Base-by-base conservation (phyloP, 2,329 filamentous ascomycete genomes). In the Boeremia lycopersici region DNA sequence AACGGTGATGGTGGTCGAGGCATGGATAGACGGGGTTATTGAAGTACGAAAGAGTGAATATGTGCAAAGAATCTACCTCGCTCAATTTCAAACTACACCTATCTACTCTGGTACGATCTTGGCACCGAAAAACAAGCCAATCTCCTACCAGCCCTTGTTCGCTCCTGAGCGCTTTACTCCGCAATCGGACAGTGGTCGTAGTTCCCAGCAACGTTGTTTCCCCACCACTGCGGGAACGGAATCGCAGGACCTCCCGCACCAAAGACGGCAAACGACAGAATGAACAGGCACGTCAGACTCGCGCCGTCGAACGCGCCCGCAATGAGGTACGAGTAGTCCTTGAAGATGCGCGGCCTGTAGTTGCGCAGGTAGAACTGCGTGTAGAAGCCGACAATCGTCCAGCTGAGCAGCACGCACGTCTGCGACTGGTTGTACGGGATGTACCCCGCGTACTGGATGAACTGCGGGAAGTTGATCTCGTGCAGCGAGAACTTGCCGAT, bases 281-380 rank as follows among this genome's bases (percentile, higher is more conserved):
- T 61, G 23, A 61, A 61, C 47, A 61, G 38, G 26, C 56, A 59
- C 0, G 56, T 59, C 3, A 59, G 36, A 48, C 56, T 59, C 2
- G 56, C 59, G 29, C 56, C 59, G 33, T 61, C 59, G 13, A 61
- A 61, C 1, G 56, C 59, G 26, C 59, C 56, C 40, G 56, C 47
- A 12, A 61, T 57, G 3, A 61, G 44, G 50, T 61, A 61, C 10
- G 56, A 57, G 49, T 61, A 61, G 47, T 61, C 50, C 44, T 51
- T 61, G 56, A 61, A 61, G 48, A 61, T 61, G 42, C 58, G 56
- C 3, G 58, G 58, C 9, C 52, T 56, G 48, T 61, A 59, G 43
- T 59, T 61, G 42, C 58, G 56, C 2, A 61, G 58, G 34, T 59
- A 61, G 38, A 59, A 61, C 25, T 61, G 58, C 4, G 52, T 56